These are phyloP conservation scores for Penicillium atrosanguineum DNA, from an alignment of 495 filamentous ascomycete genomes.

Conservation along the genomic window DNA sequence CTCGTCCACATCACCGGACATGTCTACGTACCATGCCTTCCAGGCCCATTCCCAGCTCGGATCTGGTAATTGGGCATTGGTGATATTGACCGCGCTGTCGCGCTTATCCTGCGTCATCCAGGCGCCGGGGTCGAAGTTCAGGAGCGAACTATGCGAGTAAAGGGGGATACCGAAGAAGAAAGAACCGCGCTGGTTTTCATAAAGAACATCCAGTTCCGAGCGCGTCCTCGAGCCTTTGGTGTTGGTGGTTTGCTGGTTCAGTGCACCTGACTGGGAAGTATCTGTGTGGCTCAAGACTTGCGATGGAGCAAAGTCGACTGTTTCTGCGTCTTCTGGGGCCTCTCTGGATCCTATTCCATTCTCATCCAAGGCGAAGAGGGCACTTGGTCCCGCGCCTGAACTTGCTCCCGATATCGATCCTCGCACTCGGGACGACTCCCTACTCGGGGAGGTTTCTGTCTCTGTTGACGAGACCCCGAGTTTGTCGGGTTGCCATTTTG, in stretches of 20 bases:
- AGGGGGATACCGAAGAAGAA: conserved; percentile 88
- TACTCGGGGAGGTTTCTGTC: conserved; percentile 14
- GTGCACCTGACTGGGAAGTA: conserved; percentile 17
- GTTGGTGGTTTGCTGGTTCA: conserved; percentile 10
- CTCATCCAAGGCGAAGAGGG: conserved; percentile 13
- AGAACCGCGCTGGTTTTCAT: conserved; percentile 85
- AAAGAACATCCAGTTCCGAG: conserved; percentile 79
- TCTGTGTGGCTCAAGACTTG: conserved; percentile 19
- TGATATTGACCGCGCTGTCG: conserved; percentile 78
- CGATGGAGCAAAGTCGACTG: conserved; percentile 17
- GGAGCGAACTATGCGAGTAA: conserved; percentile 81
- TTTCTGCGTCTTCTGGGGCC: conserved; percentile 8
- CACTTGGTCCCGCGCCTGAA: conserved; percentile 12
- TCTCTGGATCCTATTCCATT: conserved; percentile 5
- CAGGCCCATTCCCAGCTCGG: conserved; percentile 96
- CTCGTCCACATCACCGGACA: conserved; percentile 81
- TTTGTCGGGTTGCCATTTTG: conserved; percentile 58
- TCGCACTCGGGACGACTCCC: conserved; percentile 23
- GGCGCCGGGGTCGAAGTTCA: conserved; percentile 78
- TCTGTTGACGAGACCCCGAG: conserved; percentile 30
- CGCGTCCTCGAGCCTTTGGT: conserved; percentile 7
- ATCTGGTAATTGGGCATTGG: conserved; percentile 89
- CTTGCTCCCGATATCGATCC: conserved; percentile 22
- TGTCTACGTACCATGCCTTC: conserved; percentile 92
- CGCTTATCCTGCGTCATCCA: conserved; percentile 79